Evolutionary conservation across 2,329 filamentous ascomycete species (phyloP).

Genomic region (Rasamsonia emersonii): DNA sequence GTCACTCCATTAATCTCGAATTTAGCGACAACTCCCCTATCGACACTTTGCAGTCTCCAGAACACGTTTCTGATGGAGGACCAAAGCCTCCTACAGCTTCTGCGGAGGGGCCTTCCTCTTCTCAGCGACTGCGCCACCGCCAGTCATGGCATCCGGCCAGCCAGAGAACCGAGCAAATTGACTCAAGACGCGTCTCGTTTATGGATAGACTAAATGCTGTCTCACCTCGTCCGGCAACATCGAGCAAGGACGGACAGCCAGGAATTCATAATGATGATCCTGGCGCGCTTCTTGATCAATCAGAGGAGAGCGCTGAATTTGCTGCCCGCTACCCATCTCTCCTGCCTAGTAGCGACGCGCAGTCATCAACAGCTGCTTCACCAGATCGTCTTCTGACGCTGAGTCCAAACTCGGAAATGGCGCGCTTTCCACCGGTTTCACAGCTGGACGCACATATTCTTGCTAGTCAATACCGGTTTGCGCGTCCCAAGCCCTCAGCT

Average conservation of each 20-base stretch:
- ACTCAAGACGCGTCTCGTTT: conserved; percentile 1
- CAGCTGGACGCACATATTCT: conserved; percentile 28
- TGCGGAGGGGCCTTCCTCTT: conserved; percentile 1
- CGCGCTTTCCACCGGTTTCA: conserved; percentile 28
- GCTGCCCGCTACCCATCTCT: conserved; percentile 28
- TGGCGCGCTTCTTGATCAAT: conserved; percentile 16
- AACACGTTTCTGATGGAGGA: not conserved
- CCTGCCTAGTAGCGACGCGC: conserved; percentile 12
- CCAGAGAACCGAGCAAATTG: conserved; percentile 1
- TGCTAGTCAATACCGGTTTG: conserved; percentile 13
- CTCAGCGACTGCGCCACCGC: conserved; percentile 3
- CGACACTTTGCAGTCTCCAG: conserved; percentile 5
- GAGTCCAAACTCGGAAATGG: conserved; percentile 16
- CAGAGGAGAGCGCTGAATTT: conserved; percentile 23
- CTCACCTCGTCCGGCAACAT: not conserved
- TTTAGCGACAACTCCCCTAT: conserved; percentile 24
- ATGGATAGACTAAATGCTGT: not conserved
- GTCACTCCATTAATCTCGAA: conserved; percentile 33
- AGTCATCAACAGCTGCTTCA: conserved; percentile 2
- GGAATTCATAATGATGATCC: conserved; percentile 5
- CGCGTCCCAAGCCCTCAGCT: conserved; percentile 1
- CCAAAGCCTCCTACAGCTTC: conserved; percentile 4
- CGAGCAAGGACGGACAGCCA: conserved; percentile 3
- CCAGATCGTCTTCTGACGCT: conserved; percentile 13
- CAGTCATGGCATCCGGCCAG: conserved; percentile 7